Base-by-base conservation (phyloP, 441 rosid species). In the Arabidopsis hybrid region DNA sequence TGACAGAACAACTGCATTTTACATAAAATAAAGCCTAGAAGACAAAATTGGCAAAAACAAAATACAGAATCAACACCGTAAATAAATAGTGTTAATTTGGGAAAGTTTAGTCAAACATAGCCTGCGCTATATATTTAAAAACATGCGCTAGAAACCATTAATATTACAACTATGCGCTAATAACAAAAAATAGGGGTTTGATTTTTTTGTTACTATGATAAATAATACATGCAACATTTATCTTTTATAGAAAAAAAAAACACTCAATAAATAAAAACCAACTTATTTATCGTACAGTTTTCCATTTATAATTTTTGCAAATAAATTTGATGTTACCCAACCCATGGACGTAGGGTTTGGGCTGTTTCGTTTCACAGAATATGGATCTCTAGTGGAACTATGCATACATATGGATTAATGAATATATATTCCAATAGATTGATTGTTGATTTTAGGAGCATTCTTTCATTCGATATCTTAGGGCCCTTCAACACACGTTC, bases 401-500 rank as follows among this genome's bases (percentile, higher is more conserved):
- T 21, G 26, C 26, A 52, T 60, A 42, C 9, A 42, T 72, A 40
- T 62, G 12, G 26, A 21, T 21, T 21, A 21, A 21, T 21, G 26
- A 21, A 21, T 69, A 31, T 45, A 13, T 18, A 18, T 69, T 57
- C 10, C 9, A 46, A 35, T 35, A 45, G 26, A 65, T 13, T 65
- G 29, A 16, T 14, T 65, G 26, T 21, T 21, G 26, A 21, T 21
- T 73, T 29, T 49, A 26, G 31, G 29, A 39, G 29, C 18, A 39
- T 32, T 56, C 6, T 65, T 49, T 34, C 11, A 65, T 65, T 55
- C 36, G 40, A 46, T 66, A 32, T 40, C 13, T 17, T 8, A 26
- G 55, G 72, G 18, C 39, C 42, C n/a, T 67, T 74, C 60, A 29
- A 32, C 13, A 39, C 47, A 65, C 34, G 8, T 49, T 50, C 47